Evolutionary conservation across 148 eudicot species (phyloP).

Genomic region (Tetragonia tetragonoides): DNA sequence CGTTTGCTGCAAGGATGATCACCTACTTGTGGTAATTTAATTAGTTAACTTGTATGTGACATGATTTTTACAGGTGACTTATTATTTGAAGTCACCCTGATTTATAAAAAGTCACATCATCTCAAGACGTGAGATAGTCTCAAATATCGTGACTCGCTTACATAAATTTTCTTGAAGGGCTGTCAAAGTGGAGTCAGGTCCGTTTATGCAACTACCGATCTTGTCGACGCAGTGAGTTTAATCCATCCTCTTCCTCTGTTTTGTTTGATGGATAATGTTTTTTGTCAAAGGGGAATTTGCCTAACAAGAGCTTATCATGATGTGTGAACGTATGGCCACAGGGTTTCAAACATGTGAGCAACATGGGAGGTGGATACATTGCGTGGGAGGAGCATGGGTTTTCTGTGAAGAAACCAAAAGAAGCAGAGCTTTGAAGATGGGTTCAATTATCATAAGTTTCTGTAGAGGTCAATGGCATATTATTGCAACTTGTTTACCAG

Average conservation of each 20-base stretch:
- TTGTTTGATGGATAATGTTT: background rate
- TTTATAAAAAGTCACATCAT: too few relatives aligned
- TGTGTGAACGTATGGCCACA: slow-evolving; percentile 12
- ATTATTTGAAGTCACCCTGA: too few relatives aligned
- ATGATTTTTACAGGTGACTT: too few relatives aligned
- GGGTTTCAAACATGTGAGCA: slow-evolving; percentile 51
- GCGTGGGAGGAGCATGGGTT: slow-evolving; percentile 53
- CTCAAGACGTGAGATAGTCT: too few relatives aligned
- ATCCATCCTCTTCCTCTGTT: background rate
- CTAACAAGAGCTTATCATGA: background rate
- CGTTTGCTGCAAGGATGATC: slow-evolving; percentile 41
- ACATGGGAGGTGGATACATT: slow-evolving; percentile 67
- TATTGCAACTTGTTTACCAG: too few relatives aligned
- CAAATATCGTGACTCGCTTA: too few relatives aligned
- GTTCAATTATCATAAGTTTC: background rate
- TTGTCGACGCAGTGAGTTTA: slow-evolving; percentile 62
- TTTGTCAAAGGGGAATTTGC: background rate
- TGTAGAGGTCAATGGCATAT: background rate
- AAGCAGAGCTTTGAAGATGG: slow-evolving; percentile 20
- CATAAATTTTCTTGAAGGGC: slow-evolving; percentile 37
- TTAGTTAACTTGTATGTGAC: too few relatives aligned
- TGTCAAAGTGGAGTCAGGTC: slow-evolving; percentile 79
- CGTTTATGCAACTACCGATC: slow-evolving; percentile 59
- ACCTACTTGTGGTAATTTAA: slow-evolving; percentile 49
- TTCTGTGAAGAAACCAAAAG: slow-evolving; percentile 25